phyloP scores from a whole-genome alignment of 2,329 filamentous ascomycete species.

The Penicillium frequentans region DNA sequence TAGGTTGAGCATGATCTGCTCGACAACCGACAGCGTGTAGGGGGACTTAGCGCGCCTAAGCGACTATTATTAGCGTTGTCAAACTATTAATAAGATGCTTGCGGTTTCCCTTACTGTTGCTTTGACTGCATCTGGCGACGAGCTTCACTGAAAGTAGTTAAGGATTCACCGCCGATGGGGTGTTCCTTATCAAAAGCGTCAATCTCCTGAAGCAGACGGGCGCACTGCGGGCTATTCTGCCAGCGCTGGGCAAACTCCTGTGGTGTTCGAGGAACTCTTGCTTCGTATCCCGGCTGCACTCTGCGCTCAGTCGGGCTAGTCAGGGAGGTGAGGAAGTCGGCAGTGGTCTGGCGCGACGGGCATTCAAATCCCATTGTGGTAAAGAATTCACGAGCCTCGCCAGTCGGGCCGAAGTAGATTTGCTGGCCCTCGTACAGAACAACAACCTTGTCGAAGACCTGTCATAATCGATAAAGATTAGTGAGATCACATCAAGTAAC shows the following conservation, averaged over 20 bases:
- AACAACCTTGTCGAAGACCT: slow-evolving; percentile 64
- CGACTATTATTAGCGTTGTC: background rate
- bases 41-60: background rate
- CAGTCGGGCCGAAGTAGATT: slow-evolving; percentile 69
- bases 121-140: background rate
- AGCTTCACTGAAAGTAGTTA: background rate
- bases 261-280: slow-evolving; percentile 61
- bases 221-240: background rate
- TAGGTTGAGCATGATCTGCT: background rate
- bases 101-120: background rate
- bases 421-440: slow-evolving; percentile 71
- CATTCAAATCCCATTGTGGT: slow-evolving; percentile 65
- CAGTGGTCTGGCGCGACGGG: slow-evolving; percentile 64
- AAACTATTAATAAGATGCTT: background rate
- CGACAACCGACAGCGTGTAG: background rate
- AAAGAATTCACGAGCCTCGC: slow-evolving; percentile 62
- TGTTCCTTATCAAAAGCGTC: background rate
- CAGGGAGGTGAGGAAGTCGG: slow-evolving; percentile 67
- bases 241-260: slow-evolving; percentile 59
- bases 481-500: rapidly evolving
- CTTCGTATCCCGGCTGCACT: slow-evolving; percentile 58
- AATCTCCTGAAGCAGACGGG: background rate
- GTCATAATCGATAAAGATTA: background rate
- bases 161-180: background rate
- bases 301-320: slow-evolving; percentile 62